Conservation (phyloP, 805 yeast species). For the Suhomyces emberorum region DNA sequence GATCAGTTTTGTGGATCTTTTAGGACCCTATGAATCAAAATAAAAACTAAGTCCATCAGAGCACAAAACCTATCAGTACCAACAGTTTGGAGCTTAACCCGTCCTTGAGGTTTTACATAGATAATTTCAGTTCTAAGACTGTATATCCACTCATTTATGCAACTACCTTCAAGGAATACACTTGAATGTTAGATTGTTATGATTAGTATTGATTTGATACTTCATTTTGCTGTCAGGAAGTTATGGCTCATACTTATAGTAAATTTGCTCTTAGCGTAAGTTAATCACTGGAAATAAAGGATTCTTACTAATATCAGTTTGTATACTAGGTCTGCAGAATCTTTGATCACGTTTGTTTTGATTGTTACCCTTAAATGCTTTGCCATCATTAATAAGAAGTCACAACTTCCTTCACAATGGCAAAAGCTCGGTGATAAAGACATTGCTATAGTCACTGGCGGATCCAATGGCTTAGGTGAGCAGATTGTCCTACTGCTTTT, state of each 20-base stretch:
- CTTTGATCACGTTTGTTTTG: neutral
- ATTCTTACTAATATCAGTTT: neutral
- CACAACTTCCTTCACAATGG: slow-evolving; percentile 5
- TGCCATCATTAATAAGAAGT: neutral
- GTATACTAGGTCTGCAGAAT: neutral
- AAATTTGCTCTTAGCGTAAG: neutral
- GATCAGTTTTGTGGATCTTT: no score
- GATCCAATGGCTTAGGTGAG: slow-evolving; percentile 48
- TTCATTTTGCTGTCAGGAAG: neutral
- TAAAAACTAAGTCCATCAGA: no score
- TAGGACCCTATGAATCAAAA: no score
- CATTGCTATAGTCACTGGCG: slow-evolving; percentile 47
- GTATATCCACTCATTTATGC: no score
- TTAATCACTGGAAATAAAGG: neutral
- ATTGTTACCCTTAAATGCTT: neutral
- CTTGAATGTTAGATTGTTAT: no score
- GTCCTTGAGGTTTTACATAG: no score
- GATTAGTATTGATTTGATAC: neutral
- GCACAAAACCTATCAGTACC: no score
- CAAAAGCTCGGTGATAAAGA: slow-evolving; percentile 1
- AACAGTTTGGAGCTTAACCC: no score
- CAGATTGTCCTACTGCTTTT: slow-evolving; percentile 31
- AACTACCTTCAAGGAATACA: no score
- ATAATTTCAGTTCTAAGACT: no score
- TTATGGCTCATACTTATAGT: neutral